Conservation (phyloP, 108 stramenopile genomes). For the Stephanodiscus triporus region DNA sequence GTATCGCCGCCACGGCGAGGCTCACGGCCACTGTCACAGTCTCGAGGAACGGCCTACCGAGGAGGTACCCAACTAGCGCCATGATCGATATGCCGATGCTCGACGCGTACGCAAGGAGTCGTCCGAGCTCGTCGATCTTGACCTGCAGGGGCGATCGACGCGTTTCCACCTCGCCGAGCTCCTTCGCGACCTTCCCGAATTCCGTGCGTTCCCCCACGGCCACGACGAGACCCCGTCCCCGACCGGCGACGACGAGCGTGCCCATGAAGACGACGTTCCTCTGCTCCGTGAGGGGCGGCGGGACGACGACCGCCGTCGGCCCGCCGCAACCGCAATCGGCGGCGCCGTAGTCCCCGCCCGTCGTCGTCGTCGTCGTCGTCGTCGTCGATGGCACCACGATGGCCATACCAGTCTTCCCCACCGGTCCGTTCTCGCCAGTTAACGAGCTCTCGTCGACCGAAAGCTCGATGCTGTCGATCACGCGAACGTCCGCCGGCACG, state of each 20-base stretch:
- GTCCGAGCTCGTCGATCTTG: conserved; percentile 96
- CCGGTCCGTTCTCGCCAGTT: conserved; percentile 93
- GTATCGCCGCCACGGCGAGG: conserved; percentile 97
- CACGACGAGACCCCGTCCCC: conserved; percentile 89
- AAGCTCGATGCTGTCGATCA: conserved; percentile 84
- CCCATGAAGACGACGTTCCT: conserved; percentile 94
- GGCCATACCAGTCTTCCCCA: conserved; percentile 63
- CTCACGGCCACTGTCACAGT: conserved; percentile 96
- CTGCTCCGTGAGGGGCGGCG: conserved; percentile 78
- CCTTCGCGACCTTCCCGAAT: conserved; percentile 91
- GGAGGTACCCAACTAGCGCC: conserved; percentile 79
- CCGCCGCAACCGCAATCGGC: no score
- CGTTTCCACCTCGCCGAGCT: conserved; percentile 75
- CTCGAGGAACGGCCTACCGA: conserved; percentile 86
- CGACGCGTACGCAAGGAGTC: conserved; percentile 76
- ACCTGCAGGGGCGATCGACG: conserved; percentile 92
- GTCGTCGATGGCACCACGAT: conserved; percentile 5
- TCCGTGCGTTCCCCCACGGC: conserved; percentile 89
- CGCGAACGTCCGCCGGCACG: conserved; percentile 95
- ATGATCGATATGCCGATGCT: conserved; percentile 87
- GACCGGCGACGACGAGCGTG: conserved; percentile 88
- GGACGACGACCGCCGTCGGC: conserved; percentile 12
- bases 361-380: neutral
- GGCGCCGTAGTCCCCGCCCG: no score
- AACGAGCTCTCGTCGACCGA: conserved; percentile 85